These are phyloP conservation scores for Sporisorium exsertum DNA, from an alignment of 1,284 basidiomycete genomes.

Conservation along the genomic window DNA sequence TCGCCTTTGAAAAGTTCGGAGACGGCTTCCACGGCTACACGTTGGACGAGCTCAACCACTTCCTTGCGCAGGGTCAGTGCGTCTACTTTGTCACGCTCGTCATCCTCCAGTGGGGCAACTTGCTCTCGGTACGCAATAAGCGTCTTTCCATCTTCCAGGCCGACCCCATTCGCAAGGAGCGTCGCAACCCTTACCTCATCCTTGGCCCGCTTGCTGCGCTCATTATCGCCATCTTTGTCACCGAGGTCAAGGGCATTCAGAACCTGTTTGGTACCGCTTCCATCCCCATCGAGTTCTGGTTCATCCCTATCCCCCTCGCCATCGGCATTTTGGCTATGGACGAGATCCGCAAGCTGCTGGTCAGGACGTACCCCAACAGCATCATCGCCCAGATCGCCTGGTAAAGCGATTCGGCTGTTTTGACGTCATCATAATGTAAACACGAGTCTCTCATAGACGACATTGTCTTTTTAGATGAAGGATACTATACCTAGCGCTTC, in stretches of 20 bases:
- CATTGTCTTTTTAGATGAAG: slow-evolving; percentile 1
- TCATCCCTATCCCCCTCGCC: slow-evolving; percentile 72
- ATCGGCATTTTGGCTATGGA: slow-evolving; percentile 69
- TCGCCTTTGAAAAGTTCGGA: slow-evolving; percentile 39
- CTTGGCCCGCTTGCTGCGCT: slow-evolving; percentile 47
- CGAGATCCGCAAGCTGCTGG: slow-evolving; percentile 63
- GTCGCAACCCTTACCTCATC: slow-evolving; percentile 51
- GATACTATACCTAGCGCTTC: slow-evolving; percentile 1
- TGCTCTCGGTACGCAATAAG: slow-evolving; percentile 72
- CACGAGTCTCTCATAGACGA: no score
- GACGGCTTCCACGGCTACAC: slow-evolving; percentile 73
- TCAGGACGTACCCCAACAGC: slow-evolving; percentile 60
- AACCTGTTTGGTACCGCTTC: slow-evolving; percentile 37
- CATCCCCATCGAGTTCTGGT: slow-evolving; percentile 73
- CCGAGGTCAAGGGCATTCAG: slow-evolving; percentile 53
- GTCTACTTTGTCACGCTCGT: slow-evolving; percentile 76
- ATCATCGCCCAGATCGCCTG: slow-evolving; percentile 66
- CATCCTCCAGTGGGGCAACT: slow-evolving; percentile 76
- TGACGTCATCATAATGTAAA: neutral
- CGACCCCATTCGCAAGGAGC: slow-evolving; percentile 41
- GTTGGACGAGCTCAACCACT: slow-evolving; percentile 67
- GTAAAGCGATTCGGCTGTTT: slow-evolving; percentile 33
- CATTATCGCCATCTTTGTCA: slow-evolving; percentile 56
- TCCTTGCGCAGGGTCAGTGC: slow-evolving; percentile 68
- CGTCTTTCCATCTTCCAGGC: slow-evolving; percentile 70